Percentiles rank a stretch among this genome's conserved stretches.
phyloP scores from a whole-genome alignment of 352 stramenopile genomes.

The Phytophthora melonis region DNA sequence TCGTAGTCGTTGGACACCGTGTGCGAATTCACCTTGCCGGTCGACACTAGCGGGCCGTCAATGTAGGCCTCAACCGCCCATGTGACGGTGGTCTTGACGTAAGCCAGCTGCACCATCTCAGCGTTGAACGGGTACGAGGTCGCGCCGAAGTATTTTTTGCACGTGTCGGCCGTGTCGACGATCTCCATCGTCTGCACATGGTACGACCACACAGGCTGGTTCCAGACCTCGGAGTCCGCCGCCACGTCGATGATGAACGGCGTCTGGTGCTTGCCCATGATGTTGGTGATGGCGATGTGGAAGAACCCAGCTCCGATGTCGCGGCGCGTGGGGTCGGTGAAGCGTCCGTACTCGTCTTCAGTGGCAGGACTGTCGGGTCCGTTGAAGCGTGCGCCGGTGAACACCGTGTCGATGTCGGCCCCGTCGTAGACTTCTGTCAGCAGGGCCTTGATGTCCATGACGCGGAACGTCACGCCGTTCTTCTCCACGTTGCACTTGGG shows the following conservation, averaged over 20 bases:
- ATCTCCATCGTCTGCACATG: constrained; percentile 32
- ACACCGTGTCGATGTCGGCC: constrained; percentile 29
- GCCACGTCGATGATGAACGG: constrained; percentile 43
- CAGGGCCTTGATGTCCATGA: constrained; percentile 42
- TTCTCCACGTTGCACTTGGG: constrained; percentile 36
- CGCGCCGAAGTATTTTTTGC: constrained; percentile 37
- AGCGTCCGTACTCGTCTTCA: constrained; percentile 31
- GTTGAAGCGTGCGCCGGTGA: constrained; percentile 38
- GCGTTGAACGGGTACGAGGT: constrained; percentile 54
- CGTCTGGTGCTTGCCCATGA: constrained; percentile 32
- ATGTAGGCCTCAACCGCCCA: constrained; percentile 44
- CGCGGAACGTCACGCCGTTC: constrained; percentile 41
- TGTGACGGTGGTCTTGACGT: constrained; percentile 44
- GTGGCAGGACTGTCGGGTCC: constrained; percentile 20
- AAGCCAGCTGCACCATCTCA: constrained; percentile 41
- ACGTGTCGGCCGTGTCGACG: constrained; percentile 28
- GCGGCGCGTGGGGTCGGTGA: constrained; percentile 29
- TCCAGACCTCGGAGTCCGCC: constrained; percentile 39
- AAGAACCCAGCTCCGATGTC: constrained; percentile 40
- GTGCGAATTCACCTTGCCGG: constrained; percentile 17
- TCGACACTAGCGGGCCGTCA: constrained; percentile 36
- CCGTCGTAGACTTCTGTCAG: constrained; percentile 37
- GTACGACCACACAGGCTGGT: constrained; percentile 39
- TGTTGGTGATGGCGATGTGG: constrained; percentile 41
- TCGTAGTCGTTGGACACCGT: constrained; percentile 29